Evolutionary conservation across 1,284 basidiomycete species (phyloP), one percentile per base, ranked within the genome.

Genomic region (Vanrija pseudolonga): DNA sequence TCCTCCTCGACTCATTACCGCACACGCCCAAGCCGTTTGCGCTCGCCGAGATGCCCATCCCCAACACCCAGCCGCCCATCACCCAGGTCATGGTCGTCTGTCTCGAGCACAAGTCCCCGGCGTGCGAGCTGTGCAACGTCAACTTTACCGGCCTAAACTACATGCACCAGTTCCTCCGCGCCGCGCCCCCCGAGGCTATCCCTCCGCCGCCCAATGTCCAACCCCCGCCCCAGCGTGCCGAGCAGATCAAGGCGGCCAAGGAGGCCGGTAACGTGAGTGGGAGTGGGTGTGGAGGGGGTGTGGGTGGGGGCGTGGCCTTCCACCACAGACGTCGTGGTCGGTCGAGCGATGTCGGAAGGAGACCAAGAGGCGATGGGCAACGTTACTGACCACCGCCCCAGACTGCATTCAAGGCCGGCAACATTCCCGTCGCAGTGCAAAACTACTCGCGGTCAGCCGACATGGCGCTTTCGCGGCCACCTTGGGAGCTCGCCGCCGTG

Each of bases 401-500:
- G 90, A 78, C 79, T 38, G 77, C 87, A 4, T 96, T 89, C 80
- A 92, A 92, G 76, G 66, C 78, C 26, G 81, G 82, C n/a, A 80
- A 89, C 60, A 85, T 85, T 69, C 78, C 77, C n/a, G 81, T 84
- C 40, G 92, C 95, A 1, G 83, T 96, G 61, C 80, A 84, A 63
- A 83, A 86, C 51, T 98, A 98, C 78, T 88, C 86, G 19, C 82
- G 87, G 66, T 91, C 92, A 37, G 85, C 89, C 26, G 84, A 84
- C 65, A 82, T 94, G 48, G 92, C 93, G 2, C 79, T 86, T 0
- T 86, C 88, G 56, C 83, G 95, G 37, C 88, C 92, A 11, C 85
- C 90, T 37, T 98, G 94, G 90, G 95, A 98, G 73, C 80, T 83
- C 3, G 86, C 87, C 50, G 82, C 84, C 39, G 72, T 93, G 55